Evolutionary conservation across 2,329 filamentous ascomycete genomes (phyloP).

Genomic region (Paraconiothyrium sp.): DNA sequence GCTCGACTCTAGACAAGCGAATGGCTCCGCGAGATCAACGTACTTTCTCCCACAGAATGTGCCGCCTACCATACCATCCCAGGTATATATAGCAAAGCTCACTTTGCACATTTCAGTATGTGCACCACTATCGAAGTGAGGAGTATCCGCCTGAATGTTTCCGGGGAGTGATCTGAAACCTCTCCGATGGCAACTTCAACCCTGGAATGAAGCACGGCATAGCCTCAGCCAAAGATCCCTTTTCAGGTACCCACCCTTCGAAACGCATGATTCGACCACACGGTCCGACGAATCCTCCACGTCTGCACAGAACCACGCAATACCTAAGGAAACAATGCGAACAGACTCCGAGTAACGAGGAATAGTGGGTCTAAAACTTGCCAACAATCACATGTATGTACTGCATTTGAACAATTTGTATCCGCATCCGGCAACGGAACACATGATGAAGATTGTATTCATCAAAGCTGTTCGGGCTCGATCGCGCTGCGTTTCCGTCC

Average conservation of each 20-base stretch:
- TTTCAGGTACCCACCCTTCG: not conserved
- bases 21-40: not conserved
- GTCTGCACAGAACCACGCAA: not conserved
- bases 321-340: not conserved
- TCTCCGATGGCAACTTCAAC: not conserved
- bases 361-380: slow-evolving; percentile 1
- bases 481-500: not conserved
- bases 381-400: not conserved
- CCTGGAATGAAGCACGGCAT: slow-evolving; percentile 5
- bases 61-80: not conserved
- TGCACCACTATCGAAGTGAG: not conserved
- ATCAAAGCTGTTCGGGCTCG: not conserved
- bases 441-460: not conserved
- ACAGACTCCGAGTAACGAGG: not conserved
- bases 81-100: not conserved
- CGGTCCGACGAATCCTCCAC: not conserved
- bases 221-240: not conserved
- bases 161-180: not conserved
- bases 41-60: not conserved
- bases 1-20: not conserved
- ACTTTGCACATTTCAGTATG: not conserved
- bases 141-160: not conserved
- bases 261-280: slow-evolving; percentile 4
- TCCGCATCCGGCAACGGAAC: not conserved
- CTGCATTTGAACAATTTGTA: not conserved